Conservation (phyloP, 345 rosid species). For the Gossypium herbaceum region DNA sequence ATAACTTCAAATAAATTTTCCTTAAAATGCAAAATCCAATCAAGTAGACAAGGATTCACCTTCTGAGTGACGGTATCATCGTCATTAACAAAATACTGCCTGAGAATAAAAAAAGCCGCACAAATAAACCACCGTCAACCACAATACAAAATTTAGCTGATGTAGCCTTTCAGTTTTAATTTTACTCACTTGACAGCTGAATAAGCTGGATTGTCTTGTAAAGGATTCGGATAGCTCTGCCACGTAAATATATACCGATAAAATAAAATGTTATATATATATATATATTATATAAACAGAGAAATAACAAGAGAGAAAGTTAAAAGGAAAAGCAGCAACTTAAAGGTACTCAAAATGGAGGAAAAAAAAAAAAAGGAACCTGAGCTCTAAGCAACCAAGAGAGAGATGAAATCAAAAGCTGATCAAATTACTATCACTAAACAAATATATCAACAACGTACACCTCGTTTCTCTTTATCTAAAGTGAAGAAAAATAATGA, state of each 20-base stretch:
- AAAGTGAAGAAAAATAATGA: background rate
- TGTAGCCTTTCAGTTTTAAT: background rate
- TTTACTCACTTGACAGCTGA: slow-evolving; percentile 57
- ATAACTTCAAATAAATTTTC: background rate
- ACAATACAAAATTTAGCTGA: background rate
- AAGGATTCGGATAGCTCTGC: slow-evolving; percentile 66
- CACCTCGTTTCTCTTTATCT: background rate
- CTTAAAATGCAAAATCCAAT: background rate
- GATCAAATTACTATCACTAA: background rate
- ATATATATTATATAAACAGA: background rate
- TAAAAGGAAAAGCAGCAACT: background rate
- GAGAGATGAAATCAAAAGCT: background rate
- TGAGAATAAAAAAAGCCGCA: slow-evolving; percentile 27
- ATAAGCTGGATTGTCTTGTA: slow-evolving; percentile 58
- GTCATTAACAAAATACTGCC: slow-evolving; percentile 79
- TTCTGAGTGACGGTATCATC: slow-evolving; percentile 75
- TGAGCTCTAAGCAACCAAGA: background rate
- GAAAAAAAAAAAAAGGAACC: background rate
- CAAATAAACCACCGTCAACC: background rate
- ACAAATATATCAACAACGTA: background rate
- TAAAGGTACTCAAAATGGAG: background rate
- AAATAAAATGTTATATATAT: background rate
- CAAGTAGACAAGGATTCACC: slow-evolving; percentile 33
- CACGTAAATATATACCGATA: slow-evolving; percentile 13
- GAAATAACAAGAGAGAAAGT: background rate